These are phyloP conservation scores for Hypoxylon sp. DNA, from an alignment of 2,329 filamentous ascomycete genomes.

Conservation along the genomic window DNA sequence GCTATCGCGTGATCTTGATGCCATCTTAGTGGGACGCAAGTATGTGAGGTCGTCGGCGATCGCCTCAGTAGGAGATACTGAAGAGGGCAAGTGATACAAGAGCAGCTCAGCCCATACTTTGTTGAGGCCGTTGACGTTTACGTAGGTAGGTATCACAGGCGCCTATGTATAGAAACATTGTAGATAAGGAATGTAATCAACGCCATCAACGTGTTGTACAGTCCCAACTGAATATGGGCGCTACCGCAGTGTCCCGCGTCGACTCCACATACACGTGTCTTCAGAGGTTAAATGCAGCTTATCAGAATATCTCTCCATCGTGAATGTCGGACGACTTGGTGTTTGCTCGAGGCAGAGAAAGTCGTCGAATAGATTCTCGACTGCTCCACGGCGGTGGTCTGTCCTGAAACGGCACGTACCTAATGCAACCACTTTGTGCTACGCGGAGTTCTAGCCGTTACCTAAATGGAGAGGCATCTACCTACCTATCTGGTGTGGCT, in stretches of 20 bases:
- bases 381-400: slow-evolving; percentile 12
- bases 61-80: slow-evolving; percentile 8
- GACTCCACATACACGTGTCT: slow-evolving; percentile 35
- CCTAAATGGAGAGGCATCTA: slow-evolving; percentile 2
- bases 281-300: slow-evolving; percentile 15
- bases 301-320: slow-evolving; percentile 1
- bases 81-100: slow-evolving; percentile 7
- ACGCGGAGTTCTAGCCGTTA: slow-evolving; percentile 17
- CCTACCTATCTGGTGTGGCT: slow-evolving; percentile 6
- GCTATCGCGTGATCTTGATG: slow-evolving; percentile 35
- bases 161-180: slow-evolving; percentile 32
- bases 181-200: neutral
- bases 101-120: slow-evolving; percentile 11
- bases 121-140: slow-evolving; percentile 15
- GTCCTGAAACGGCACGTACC: slow-evolving; percentile 13
- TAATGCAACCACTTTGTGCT: slow-evolving; percentile 40
- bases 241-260: slow-evolving; percentile 12
- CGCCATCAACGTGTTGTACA: slow-evolving; percentile 17
- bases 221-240: slow-evolving; percentile 3
- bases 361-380: slow-evolving; percentile 13
- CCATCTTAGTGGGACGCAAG: slow-evolving; percentile 25
- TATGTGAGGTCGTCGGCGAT: slow-evolving; percentile 20
- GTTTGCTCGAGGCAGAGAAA: slow-evolving; percentile 16
- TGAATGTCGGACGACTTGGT: slow-evolving; percentile 9
- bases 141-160: slow-evolving; percentile 22